phyloP scores from a whole-genome alignment of 1,284 basidiomycete genomes.

The Marasmius tenuissimus region DNA sequence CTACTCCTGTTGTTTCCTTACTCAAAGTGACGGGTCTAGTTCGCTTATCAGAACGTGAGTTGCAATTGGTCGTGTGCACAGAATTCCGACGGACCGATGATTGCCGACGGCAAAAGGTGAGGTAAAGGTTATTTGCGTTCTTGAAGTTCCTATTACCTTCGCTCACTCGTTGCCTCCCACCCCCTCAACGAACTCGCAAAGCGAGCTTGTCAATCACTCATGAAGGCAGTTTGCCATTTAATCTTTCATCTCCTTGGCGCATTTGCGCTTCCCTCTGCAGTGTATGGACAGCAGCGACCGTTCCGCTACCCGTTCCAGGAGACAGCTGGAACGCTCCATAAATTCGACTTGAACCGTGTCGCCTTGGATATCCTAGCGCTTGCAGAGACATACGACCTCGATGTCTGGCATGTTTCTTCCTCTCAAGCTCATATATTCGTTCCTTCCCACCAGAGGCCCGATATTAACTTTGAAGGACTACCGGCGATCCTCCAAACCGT shows the following conservation, averaged over 20 bases:
- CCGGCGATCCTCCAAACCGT: conserved; percentile 22
- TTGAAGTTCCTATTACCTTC: background rate
- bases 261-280: background rate
- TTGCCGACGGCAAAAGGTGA: too few relatives aligned
- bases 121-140: too few relatives aligned
- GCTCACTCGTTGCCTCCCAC: background rate
- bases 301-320: background rate
- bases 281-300: background rate
- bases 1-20: background rate
- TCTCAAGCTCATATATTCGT: conserved; percentile 39
- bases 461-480: conserved; percentile 4
- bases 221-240: background rate
- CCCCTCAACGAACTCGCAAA: background rate
- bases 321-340: background rate
- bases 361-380: background rate
- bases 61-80: background rate
- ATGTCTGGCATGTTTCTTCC: conserved; percentile 39
- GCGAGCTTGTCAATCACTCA: background rate
- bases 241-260: background rate
- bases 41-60: background rate
- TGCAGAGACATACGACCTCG: conserved; percentile 24
- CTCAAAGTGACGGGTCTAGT: too few relatives aligned
- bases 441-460: conserved; percentile 15
- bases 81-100: background rate
- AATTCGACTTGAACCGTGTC: background rate